Base-by-base conservation (phyloP, 2,329 filamentous ascomycete genomes). In the Hypomyces perniciosus region DNA sequence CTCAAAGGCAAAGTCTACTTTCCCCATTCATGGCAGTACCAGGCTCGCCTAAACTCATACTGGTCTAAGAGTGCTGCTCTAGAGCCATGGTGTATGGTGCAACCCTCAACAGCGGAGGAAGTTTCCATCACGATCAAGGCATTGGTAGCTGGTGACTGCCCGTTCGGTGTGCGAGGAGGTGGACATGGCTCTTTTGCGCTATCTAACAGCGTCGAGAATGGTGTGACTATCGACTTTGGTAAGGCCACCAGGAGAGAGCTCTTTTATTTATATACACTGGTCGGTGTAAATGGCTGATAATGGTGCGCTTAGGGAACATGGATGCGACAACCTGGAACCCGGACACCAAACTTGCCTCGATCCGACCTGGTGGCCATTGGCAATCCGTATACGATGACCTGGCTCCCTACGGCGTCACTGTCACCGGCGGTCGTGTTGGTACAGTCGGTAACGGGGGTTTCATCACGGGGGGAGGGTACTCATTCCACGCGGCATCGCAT, bases 81-180 rank as follows among this genome's bases (percentile, higher is more conserved):
- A 28, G 47, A 59, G 4, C 63, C 68, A 5, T 67, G 65, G 61
- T 71, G 69, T 40, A 65, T 70, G 56, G 65, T 62, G 6, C 54
- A 68, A 45, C 69, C 68, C 2, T 52, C 57, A 29, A 61, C 62
- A 1, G 55, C 65, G 5, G 53, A 65, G 5, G 69, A 74, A 51
- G 68, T 72, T 6, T 65, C 70, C 4, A 54, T 56, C 6, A 61
- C 64, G 2, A 59, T 73, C 20, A 67, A 64, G 41, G 58, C 66
- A 2, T 57, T 74, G 1, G 57, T 59, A 28, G 44, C 56, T 4
- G 57, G 59, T 6, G 38, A 60, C 10, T 68, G 66, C 43, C 58
- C 61, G 5, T 73, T 73, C 53, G 71, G 68, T 13, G 64, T 74
- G 33, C 63, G 68, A 1, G 64, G 65, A 13, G 70, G 70, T 34